Evolutionary conservation across 495 filamentous ascomycete species (phyloP).

Genomic region (Talaromyces stipitatus): DNA sequence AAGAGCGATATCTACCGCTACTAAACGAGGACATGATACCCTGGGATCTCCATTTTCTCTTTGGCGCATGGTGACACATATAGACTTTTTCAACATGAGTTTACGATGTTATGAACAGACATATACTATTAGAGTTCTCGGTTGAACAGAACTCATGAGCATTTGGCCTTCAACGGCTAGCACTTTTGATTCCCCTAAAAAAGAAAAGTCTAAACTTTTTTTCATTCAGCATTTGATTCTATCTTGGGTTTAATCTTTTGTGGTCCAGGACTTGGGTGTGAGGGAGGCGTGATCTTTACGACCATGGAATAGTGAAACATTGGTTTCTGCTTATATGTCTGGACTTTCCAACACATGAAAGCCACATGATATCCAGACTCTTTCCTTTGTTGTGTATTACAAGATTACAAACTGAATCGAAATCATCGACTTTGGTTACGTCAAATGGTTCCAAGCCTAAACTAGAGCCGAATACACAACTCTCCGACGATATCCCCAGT

Average conservation of each 20-base stretch:
- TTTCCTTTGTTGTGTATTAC: background rate
- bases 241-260: background rate
- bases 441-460: too few relatives aligned
- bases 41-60: constrained; percentile 23
- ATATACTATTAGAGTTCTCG: constrained; percentile 28
- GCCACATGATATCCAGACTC: background rate
- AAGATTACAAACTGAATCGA: background rate
- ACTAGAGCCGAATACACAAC: too few relatives aligned
- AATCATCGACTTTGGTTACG: background rate
- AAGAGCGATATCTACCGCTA: constrained; percentile 75
- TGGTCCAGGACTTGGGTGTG: background rate
- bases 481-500: too few relatives aligned
- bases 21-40: constrained; percentile 26
- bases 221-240: constrained; percentile 21
- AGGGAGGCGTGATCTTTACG: background rate
- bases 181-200: constrained; percentile 8
- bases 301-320: background rate
- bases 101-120: constrained; percentile 53
- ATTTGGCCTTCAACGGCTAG: constrained; percentile 60
- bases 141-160: constrained; percentile 45
- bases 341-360: background rate
- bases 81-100: constrained; percentile 56
- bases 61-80: constrained; percentile 32
- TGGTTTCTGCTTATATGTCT: background rate
- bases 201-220: constrained; percentile 40